Percentiles rank a stretch among this genome's conserved stretches.
phyloP scores from a whole-genome alignment of 2,329 filamentous ascomycete species.

The Colletotrichum scovillei region DNA sequence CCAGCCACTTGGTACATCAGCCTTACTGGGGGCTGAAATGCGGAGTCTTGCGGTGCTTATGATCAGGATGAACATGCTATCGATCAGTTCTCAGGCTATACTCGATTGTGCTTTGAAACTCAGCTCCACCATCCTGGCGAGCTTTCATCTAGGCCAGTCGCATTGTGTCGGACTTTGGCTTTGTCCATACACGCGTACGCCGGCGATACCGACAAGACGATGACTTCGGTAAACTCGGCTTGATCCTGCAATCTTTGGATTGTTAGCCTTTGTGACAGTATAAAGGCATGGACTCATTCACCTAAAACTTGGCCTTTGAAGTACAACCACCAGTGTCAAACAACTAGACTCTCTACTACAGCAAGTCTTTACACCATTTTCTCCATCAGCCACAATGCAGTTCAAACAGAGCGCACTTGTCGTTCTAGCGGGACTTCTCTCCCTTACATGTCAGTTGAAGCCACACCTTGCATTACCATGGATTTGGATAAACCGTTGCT shows the following conservation, averaged over 20 bases:
- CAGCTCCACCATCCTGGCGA: background rate
- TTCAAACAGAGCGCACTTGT: background rate
- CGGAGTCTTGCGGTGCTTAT: too few relatives aligned
- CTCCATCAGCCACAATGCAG: background rate
- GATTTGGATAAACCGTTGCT: too few relatives aligned
- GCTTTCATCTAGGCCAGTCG: background rate
- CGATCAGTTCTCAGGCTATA: background rate
- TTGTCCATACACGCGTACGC: too few relatives aligned
- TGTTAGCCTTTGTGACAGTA: background rate
- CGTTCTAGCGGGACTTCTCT: background rate
- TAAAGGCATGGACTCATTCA: background rate
- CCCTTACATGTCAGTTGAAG: background rate
- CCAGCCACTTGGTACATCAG: background rate
- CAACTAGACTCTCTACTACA: background rate
- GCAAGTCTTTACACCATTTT: background rate
- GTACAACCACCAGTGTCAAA: background rate
- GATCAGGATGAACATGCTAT: background rate
- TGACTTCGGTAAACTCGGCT: background rate
- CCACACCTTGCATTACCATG: background rate
- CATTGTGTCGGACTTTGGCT: background rate
- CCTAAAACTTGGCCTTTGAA: background rate
- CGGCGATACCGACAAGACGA: background rate
- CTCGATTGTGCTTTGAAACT: background rate
- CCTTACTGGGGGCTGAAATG: background rate
- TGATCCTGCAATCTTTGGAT: background rate